Evolutionary conservation across 805 yeast genomes (phyloP).

Genomic region (Lipomyces mesembrius): DNA sequence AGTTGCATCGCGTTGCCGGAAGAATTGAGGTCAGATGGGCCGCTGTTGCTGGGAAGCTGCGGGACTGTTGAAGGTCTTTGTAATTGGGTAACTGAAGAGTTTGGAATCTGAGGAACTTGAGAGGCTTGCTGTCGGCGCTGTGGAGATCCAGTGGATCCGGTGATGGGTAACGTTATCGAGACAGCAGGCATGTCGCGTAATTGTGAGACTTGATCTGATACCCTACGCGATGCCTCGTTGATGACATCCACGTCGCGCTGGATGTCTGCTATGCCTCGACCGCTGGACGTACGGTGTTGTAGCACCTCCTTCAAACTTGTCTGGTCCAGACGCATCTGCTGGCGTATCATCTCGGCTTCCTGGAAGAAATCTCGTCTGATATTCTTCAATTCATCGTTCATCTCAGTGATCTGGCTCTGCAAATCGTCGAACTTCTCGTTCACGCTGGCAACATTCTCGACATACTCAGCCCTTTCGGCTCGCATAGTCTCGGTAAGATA

Average conservation of each 20-base stretch:
- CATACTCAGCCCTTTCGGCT: slow-evolving; percentile 18
- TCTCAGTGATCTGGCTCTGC: slow-evolving; percentile 17
- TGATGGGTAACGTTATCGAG: slow-evolving; percentile 1
- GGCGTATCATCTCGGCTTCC: slow-evolving; percentile 17
- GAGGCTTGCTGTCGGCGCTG: neutral
- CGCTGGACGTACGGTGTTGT: slow-evolving; percentile 6
- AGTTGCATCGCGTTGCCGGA: slow-evolving; percentile 18
- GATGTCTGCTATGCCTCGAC: slow-evolving; percentile 18
- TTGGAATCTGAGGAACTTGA: slow-evolving; percentile 5
- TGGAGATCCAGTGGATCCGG: neutral
- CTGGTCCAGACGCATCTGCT: slow-evolving; percentile 9
- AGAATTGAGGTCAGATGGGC: slow-evolving; percentile 4
- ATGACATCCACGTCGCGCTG: slow-evolving; percentile 31
- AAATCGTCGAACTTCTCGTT: slow-evolving; percentile 22
- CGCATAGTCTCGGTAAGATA: slow-evolving; percentile 20
- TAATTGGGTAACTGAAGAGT: slow-evolving; percentile 5
- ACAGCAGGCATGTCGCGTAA: slow-evolving; percentile 4
- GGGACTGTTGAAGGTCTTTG: slow-evolving; percentile 11
- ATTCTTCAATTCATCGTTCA: slow-evolving; percentile 18
- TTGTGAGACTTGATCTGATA: slow-evolving; percentile 3
- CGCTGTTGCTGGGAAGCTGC: slow-evolving; percentile 12
- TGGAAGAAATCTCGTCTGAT: slow-evolving; percentile 10
- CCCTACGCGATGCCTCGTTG: slow-evolving; percentile 17
- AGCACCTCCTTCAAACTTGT: slow-evolving; percentile 12
- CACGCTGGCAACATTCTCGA: slow-evolving; percentile 10